Evolutionary conservation across 169 alveolate species (phyloP), one percentile per base, ranked within the genome.

Genomic region (Cryptosporidium sp.): DNA sequence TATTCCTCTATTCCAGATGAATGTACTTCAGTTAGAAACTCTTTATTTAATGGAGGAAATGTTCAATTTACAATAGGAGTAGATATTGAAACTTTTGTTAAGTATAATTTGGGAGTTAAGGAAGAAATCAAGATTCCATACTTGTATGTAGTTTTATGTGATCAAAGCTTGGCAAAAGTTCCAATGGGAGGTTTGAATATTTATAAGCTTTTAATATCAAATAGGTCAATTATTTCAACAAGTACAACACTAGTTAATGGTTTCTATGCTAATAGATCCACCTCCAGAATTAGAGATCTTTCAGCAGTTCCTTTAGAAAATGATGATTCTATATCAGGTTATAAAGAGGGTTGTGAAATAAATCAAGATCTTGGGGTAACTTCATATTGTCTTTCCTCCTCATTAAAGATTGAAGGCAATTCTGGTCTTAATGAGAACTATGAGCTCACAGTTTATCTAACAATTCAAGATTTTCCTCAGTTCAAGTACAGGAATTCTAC

Each of bases 101-200:
- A 18, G 14, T 51, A 65, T 12, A 16, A 65, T 29, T 29, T 65
- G 72, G 62, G 70, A 61, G 35, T 29, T 26, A 37, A 26, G 5
- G 87, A 80, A 5, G 51, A 42, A 0, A 53, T 73, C 18, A 73
- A 80, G 16, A 80, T 80, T 31, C 60, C 87, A 3, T 80, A 80
- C 39, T 65, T 80, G 39, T 39, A 61, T 39, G 75, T 65, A 33
- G 67, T 80, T 14, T 45, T 44, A 0, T 80, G 87, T 39, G 23
- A 80, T 48, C 29, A 39, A 14, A 80, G 60, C 45, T 12, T 80
- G 12, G 75, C 51, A 4, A 80, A 65, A 26, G 67, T 80, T 12
- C 75, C 75, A 9, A 10, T 80, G 31, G 87, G 87, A 14, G 75
- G 67, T 14, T 58, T 80, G 0, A 80, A 80, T 33, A 80, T 80